Percentiles rank a stretch among this genome's conserved stretches.
Conservation (phyloP, 2,329 filamentous ascomycete species). For the Chaetomium globosum region DNA sequence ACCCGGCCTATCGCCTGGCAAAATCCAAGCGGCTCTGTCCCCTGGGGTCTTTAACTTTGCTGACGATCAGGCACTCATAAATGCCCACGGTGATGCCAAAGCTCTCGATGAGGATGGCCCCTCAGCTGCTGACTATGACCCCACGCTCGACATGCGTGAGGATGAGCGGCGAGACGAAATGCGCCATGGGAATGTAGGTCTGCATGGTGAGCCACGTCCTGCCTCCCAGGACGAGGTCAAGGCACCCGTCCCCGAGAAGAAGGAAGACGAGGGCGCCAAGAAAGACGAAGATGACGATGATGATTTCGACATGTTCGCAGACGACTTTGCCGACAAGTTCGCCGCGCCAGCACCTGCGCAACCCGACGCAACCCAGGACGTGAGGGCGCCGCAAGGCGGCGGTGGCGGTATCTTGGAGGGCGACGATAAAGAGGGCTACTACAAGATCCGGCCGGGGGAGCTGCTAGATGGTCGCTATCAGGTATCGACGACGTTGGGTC, state of each 20-base stretch:
- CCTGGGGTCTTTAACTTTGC: constrained; percentile 64
- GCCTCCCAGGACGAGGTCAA: constrained; percentile 29
- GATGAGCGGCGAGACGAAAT: constrained; percentile 72
- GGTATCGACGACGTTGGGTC: constrained; percentile 82
- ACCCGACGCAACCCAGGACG: constrained; percentile 44
- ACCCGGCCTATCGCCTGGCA: constrained; percentile 47
- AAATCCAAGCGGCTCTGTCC: constrained; percentile 52
- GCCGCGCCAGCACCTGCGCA: constrained; percentile 49
- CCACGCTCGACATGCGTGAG: constrained; percentile 83
- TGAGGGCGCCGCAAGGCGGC: constrained; percentile 52
- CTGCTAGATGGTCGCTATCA: constrained; percentile 87
- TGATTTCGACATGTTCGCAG: constrained; percentile 87
- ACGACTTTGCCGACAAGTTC: constrained; percentile 72
- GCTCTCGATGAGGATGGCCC: constrained; percentile 66
- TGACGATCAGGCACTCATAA: constrained; percentile 69
- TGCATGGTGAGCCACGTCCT: constrained; percentile 49
- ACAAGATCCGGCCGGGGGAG: constrained; percentile 91
- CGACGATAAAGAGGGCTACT: constrained; percentile 93
- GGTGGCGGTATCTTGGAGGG: constrained; percentile 81
- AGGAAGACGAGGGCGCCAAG: constrained; percentile 40
- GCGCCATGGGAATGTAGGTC: constrained; percentile 59
- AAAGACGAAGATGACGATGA: constrained; percentile 64
- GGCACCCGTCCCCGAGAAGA: constrained; percentile 33
- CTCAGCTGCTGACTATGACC: constrained; percentile 92
- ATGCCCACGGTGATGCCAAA: constrained; percentile 54